Evolutionary conservation across 768 basidiomycete species (phyloP), one percentile per base, ranked within the genome.

Genomic region (Rhodotorula paludigena): DNA sequence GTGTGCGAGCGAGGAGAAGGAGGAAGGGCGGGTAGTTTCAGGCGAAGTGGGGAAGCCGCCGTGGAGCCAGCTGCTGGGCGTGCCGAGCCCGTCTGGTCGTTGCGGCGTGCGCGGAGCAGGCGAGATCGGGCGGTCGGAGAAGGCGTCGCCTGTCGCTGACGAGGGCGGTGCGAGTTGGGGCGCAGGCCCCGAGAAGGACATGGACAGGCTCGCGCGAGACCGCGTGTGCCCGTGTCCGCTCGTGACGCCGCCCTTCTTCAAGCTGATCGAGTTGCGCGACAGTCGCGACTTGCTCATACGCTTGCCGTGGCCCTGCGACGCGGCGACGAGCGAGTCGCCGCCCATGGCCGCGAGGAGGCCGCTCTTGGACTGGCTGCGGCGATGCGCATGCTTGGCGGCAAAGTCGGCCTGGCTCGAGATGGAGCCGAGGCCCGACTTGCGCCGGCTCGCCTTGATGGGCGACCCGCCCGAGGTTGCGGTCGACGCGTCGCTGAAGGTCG

Each of bases 221-320:
- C 71, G 56, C 32, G 57, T 65, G 66, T 72, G 71, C 3, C 66
- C 66, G 42, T 72, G 71, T 20, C 71, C 54, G 12, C n/a, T n/a
- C n/a, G n/a, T n/a, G n/a, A n/a, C n/a, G n/a, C n/a, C n/a, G n/a
- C 21, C 66, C 52, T 48, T 57, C 58, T 60, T 63, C 32, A 60
- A 8, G 59, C 70, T 57, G 66, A 71, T 57, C 32, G 62, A 64
- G 33, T 55, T 63, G 20, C 70, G 51, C 54, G 70, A 67, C 48
- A 21, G 8, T 25, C 60, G 36, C 39, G 56, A 60, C 47, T 57
- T 58, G 60, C 47, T 18, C 60, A 25, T 20, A n/a, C n/a, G n/a
- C 60, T 23, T 33, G 52, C 32, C 64, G 60, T 72, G 70, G 1
- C 56, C 60, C 12, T 38, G 39, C 5, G 33, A 20, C 23, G 35